These are phyloP conservation scores for Odonthalia washingtoniensis DNA, from an alignment of 31 red algal species.

Conservation along the genomic window DNA sequence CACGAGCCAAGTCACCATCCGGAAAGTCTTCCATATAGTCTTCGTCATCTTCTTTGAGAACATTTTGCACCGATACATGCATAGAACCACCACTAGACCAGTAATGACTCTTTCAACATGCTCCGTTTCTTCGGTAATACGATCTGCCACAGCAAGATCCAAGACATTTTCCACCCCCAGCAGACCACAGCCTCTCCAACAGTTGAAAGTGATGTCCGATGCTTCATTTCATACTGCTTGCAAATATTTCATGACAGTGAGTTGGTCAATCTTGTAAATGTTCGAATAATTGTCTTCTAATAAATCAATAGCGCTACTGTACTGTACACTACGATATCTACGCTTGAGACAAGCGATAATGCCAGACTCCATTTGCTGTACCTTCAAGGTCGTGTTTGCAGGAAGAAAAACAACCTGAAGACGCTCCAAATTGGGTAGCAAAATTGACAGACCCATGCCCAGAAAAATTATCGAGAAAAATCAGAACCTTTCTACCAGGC, in stretches of 20 bases:
- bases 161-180: not conserved
- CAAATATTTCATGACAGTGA: conserved; percentile 31
- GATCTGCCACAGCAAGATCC: not conserved
- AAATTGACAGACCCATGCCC: not conserved
- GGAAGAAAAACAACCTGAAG: conserved; percentile 46
- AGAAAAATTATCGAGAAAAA: too few species aligned
- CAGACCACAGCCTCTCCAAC: not conserved
- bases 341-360: conserved; percentile 28
- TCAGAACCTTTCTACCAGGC: conserved; percentile 22
- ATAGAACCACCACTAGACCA: not conserved
- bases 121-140: not conserved
- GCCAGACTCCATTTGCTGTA: conserved; percentile 48
- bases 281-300: not conserved
- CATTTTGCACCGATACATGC: not conserved
- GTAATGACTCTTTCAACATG: not conserved
- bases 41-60: not conserved
- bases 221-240: not conserved
- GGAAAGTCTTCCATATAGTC: not conserved
- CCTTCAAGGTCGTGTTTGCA: conserved; percentile 27
- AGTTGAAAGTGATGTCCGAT: not conserved
- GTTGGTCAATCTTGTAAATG: conserved; percentile 47
- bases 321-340: not conserved
- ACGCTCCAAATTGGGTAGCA: conserved; percentile 11
- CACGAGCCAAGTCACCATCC: not conserved
- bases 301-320: conserved; percentile 15